Conservation (phyloP, 768 basidiomycete species). For the Porpolomopsis calyptriformis region DNA sequence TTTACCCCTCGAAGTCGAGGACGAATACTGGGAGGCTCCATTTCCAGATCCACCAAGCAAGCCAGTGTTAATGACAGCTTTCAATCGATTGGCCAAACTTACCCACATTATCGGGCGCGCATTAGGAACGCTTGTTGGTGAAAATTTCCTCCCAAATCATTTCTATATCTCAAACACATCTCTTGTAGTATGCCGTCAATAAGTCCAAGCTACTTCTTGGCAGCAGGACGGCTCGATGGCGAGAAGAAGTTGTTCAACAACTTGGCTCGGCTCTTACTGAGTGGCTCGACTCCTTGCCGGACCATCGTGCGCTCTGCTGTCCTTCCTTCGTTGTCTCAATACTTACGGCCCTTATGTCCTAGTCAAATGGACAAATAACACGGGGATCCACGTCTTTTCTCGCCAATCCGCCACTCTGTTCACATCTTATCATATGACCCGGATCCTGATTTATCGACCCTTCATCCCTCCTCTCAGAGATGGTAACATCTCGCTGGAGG, state of each 20-base stretch:
- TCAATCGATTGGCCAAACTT: slow-evolving; percentile 44
- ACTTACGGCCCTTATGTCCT: slow-evolving; percentile 2
- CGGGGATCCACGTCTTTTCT: slow-evolving; percentile 36
- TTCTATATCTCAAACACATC: slow-evolving; percentile 17
- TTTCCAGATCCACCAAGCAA: slow-evolving; percentile 60
- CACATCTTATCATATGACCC: slow-evolving; percentile 46
- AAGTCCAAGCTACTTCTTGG: slow-evolving; percentile 10
- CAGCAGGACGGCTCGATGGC: slow-evolving; percentile 4
- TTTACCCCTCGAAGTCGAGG: slow-evolving; percentile 72
- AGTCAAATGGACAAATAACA: slow-evolving; percentile 54
- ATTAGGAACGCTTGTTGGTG: slow-evolving; percentile 47
- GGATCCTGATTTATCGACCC: slow-evolving; percentile 62
- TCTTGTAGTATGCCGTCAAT: slow-evolving; percentile 35
- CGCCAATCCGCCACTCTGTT: slow-evolving; percentile 49
- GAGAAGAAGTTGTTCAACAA: slow-evolving; percentile 37
- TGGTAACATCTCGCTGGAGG: slow-evolving; percentile 6
- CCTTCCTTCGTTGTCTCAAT: background rate
- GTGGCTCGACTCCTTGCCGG: slow-evolving; percentile 53
- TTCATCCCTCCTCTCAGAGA: slow-evolving; percentile 37
- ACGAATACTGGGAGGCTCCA: slow-evolving; percentile 62
- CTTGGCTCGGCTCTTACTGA: slow-evolving; percentile 37
- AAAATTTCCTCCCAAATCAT: slow-evolving; percentile 38
- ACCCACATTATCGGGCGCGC: slow-evolving; percentile 54
- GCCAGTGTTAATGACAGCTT: slow-evolving; percentile 43
- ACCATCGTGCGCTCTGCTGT: slow-evolving; percentile 33